Evolutionary conservation across 345 rosid species (phyloP).

Genomic region (Cardiospermum halicacabum): DNA sequence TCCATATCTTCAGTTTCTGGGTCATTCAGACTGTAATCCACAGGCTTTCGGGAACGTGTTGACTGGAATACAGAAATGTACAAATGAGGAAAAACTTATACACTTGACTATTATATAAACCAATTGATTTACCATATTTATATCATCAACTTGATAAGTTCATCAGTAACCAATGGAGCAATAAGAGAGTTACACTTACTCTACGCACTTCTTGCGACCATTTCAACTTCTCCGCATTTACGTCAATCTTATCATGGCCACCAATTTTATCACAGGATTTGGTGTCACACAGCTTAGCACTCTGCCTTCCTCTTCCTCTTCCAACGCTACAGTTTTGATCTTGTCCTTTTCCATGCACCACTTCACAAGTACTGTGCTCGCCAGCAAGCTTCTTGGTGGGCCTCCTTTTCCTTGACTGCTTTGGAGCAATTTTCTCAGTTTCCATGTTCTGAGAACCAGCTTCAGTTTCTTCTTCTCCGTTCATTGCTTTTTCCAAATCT

Average conservation of each 20-base stretch:
- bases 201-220: slow-evolving; percentile 42
- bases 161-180: too few relatives aligned
- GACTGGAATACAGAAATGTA: slow-evolving; percentile 44
- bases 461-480: slow-evolving; percentile 22
- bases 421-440: slow-evolving; percentile 31
- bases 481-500: slow-evolving; percentile 26
- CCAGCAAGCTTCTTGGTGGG: slow-evolving; percentile 19
- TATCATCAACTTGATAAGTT: too few relatives aligned
- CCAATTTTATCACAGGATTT: slow-evolving; percentile 36
- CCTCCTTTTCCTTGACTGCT: slow-evolving; percentile 30
- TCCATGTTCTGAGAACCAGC: slow-evolving; percentile 24
- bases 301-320: slow-evolving; percentile 31
- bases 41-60: slow-evolving; percentile 53
- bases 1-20: slow-evolving; percentile 39
- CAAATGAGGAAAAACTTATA: slow-evolving; percentile 6
- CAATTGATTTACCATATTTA: slow-evolving; percentile 4
- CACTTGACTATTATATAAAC: neutral
- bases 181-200: slow-evolving; percentile 40
- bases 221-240: slow-evolving; percentile 22
- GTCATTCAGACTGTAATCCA: slow-evolving; percentile 35
- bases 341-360: slow-evolving; percentile 28
- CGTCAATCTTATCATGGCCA: slow-evolving; percentile 26
- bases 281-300: slow-evolving; percentile 37
- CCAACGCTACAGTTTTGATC: slow-evolving; percentile 34
- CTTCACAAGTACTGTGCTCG: slow-evolving; percentile 15